Evolutionary conservation across 2,329 filamentous ascomycete species (phyloP).

Genomic region (Immersiporthe knoxdaviesiana): DNA sequence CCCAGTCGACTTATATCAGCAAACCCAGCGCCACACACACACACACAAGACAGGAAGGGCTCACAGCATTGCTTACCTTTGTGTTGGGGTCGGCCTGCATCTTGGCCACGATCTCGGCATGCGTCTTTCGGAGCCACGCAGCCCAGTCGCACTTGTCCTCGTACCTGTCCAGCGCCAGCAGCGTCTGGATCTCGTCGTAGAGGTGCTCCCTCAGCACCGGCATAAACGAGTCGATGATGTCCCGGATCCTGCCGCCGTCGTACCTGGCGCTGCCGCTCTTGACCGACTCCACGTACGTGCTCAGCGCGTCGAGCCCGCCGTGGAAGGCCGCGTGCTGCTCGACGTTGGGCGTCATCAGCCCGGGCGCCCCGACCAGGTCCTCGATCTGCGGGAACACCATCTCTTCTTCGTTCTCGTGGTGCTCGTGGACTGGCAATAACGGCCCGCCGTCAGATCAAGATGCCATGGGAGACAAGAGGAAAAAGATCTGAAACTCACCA

Average conservation of each 20-base stretch:
- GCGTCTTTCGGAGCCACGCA: conserved; percentile 35
- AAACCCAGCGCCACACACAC: not conserved
- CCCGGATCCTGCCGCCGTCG: conserved; percentile 38
- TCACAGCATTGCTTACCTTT: conserved; percentile 35
- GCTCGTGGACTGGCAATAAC: conserved; percentile 34
- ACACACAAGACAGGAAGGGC: too few species aligned
- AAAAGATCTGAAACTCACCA: not conserved
- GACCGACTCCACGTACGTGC: conserved; percentile 39
- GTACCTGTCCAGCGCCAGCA: conserved; percentile 40
- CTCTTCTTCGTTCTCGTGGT: conserved; percentile 41
- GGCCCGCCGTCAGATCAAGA: not conserved
- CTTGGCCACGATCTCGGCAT: conserved; percentile 29
- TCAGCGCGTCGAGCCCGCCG: conserved; percentile 39
- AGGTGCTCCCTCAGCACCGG: conserved; percentile 42
- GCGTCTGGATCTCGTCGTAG: conserved; percentile 43
- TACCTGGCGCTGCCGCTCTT: conserved; percentile 36
- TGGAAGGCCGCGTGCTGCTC: conserved; percentile 41
- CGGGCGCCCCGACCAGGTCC: conserved; percentile 33
- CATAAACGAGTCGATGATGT: conserved; percentile 43
- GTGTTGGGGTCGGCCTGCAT: conserved; percentile 29
- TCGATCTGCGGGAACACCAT: conserved; percentile 41
- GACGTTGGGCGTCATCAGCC: conserved; percentile 40
- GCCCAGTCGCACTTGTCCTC: conserved; percentile 42
- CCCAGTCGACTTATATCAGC: conserved; percentile 6
- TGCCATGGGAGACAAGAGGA: not conserved